Percentiles rank a stretch among this genome's conserved stretches.
phyloP scores from a whole-genome alignment of 805 yeast genomes.

The Metschnikowia reukaufii region DNA sequence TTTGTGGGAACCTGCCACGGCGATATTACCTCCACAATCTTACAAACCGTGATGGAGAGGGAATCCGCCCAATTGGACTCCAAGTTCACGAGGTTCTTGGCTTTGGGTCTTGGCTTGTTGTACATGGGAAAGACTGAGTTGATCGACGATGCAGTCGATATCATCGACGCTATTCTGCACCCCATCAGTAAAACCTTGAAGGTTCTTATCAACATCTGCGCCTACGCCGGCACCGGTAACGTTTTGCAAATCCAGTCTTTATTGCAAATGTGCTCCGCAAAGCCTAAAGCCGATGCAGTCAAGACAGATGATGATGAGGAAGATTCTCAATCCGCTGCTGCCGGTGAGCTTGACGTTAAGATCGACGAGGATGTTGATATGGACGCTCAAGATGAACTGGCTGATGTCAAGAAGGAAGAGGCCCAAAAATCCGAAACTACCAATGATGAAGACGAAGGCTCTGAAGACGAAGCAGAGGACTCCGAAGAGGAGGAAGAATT shows the following conservation, averaged over 20 bases:
- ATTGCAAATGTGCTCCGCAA: slow-evolving; percentile 83
- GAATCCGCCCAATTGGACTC: slow-evolving; percentile 72
- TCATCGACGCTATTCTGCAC: slow-evolving; percentile 92
- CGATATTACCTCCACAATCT: slow-evolving; percentile 86
- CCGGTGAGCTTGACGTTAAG: slow-evolving; percentile 17
- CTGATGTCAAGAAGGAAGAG: slow-evolving; percentile 21
- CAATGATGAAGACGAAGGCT: slow-evolving; percentile 27
- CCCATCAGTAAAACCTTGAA: slow-evolving; percentile 88
- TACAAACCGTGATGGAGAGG: slow-evolving; percentile 88
- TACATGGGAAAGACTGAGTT: slow-evolving; percentile 94
- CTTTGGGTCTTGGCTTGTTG: slow-evolving; percentile 86
- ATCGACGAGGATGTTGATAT: slow-evolving; percentile 28
- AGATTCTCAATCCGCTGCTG: slow-evolving; percentile 26
- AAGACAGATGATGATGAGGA: slow-evolving; percentile 46
- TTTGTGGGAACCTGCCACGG: slow-evolving; percentile 96
- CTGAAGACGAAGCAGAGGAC: slow-evolving; percentile 29
- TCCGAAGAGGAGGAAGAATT: slow-evolving; percentile 52
- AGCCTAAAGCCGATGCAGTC: slow-evolving; percentile 36
- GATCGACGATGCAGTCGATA: slow-evolving; percentile 90
- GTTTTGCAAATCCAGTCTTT: slow-evolving; percentile 91
- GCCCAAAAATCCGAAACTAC: slow-evolving; percentile 13
- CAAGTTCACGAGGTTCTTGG: slow-evolving; percentile 87
- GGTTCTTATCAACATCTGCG: slow-evolving; percentile 87
- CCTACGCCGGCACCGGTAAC: slow-evolving; percentile 97
- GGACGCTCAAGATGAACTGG: slow-evolving; percentile 28